Percentiles rank a stretch among this genome's conserved stretches.
Evolutionary conservation across 2,329 filamentous ascomycete genomes (phyloP).

Genomic region (Lecanosticta acicola): DNA sequence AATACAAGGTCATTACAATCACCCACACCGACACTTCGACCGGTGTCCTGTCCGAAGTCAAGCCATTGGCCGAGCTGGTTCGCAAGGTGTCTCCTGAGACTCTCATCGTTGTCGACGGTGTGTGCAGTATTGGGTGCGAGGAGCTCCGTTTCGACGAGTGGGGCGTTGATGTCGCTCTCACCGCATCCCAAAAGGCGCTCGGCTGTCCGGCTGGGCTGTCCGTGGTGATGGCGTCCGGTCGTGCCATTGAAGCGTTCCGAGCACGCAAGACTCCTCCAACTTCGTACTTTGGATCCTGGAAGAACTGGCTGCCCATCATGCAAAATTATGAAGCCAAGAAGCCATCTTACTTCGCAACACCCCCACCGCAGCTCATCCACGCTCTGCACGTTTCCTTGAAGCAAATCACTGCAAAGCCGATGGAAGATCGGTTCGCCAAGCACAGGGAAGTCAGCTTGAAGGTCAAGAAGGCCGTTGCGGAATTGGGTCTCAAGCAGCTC

Average conservation of each 20-base stretch:
- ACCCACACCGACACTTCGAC: slow-evolving; percentile 98
- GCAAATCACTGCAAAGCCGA: slow-evolving; percentile 75
- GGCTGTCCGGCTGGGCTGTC: slow-evolving; percentile 90
- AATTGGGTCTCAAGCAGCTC: slow-evolving; percentile 80
- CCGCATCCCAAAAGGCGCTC: slow-evolving; percentile 94
- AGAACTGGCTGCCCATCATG: slow-evolving; percentile 98
- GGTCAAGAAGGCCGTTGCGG: slow-evolving; percentile 76
- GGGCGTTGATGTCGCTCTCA: slow-evolving; percentile 87
- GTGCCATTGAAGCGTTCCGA: slow-evolving; percentile 76
- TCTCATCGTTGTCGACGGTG: slow-evolving; percentile 85
- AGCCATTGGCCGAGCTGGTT: slow-evolving; percentile 75
- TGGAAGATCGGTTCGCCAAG: slow-evolving; percentile 74
- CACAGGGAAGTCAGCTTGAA: slow-evolving; percentile 76
- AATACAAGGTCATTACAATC: slow-evolving; percentile 89
- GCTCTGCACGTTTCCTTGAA: slow-evolving; percentile 83
- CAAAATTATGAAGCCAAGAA: slow-evolving; percentile 98
- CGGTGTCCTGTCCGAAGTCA: slow-evolving; percentile 86
- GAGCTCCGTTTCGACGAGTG: slow-evolving; percentile 95
- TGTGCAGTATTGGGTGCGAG: slow-evolving; percentile 94
- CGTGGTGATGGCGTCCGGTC: slow-evolving; percentile 88
- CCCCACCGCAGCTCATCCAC: slow-evolving; percentile 86
- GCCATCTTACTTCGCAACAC: slow-evolving; percentile 95
- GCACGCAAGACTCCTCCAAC: slow-evolving; percentile 72
- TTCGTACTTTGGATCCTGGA: slow-evolving; percentile 92
- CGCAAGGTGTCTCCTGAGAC: slow-evolving; percentile 85